Evolutionary conservation across 2,329 filamentous ascomycete species (phyloP), one percentile per base, ranked within the genome.

Genomic region (Ampelomyces quisqualis): DNA sequence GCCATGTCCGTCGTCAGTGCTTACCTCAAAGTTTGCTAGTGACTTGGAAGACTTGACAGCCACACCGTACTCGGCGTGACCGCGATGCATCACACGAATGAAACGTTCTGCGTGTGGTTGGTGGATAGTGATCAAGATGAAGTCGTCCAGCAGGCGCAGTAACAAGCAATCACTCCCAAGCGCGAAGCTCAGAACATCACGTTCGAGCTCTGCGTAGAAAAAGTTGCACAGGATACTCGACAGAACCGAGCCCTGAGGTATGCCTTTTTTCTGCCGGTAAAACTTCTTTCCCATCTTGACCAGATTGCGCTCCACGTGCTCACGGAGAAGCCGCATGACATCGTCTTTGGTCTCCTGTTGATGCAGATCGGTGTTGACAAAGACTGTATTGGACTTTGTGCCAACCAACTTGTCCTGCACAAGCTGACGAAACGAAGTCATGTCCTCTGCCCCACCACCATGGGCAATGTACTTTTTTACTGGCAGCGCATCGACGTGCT

Each of bases 181-280:
- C 2, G 93, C 69, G 60, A 96, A 97, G 0, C 60, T 62, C 2
- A 97, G 73, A 10, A 84, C 73, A 18, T 82, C 75, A 5, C 70
- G 70, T 67, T 98, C 93, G 1, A 97, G 78, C 48, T 93, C 83
- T 5, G 88, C 90, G 62, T 98, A 98, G 67, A 97, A 96, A 69
- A 95, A 91, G 69, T 90, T 97, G 74, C 93, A 97, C 4, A 98
- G 75, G 27, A 90, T 75, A 29, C 85, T 87, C 0, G 90, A 96
- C 4, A 98, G 65, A 1, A 96, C 79, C 0, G 90, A 96, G 6
- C 93, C 93, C 66, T 98, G 93, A 0, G 93, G 90, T 26, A 98
- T 97, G 10, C 93, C 93, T 15, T 78, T 74, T 65, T 84, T 91
- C 65, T 98, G 93, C 17, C 88, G 80, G 64, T 93, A 96, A 64